These are phyloP conservation scores for Dryadomyces quercivorus DNA, from an alignment of 2,329 filamentous ascomycete genomes.

Conservation along the genomic window DNA sequence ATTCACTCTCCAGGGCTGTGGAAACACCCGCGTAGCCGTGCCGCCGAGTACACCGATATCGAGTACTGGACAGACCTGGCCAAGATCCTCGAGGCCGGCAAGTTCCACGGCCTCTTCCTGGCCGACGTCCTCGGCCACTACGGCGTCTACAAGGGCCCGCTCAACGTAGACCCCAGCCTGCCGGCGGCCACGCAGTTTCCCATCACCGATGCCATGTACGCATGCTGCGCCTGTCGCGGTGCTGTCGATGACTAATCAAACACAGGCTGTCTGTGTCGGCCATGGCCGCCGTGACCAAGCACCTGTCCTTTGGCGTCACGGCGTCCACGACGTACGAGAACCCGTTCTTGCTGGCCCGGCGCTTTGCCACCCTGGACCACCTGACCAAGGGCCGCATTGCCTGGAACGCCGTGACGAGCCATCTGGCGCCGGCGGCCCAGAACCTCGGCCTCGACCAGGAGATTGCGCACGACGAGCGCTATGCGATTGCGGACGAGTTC, in stretches of 20 bases:
- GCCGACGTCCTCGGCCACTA: slow-evolving; percentile 1
- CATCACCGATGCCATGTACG: neutral
- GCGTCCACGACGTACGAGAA: slow-evolving; percentile 8
- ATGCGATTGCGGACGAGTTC: slow-evolving; percentile 13
- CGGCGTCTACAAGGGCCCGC: slow-evolving; percentile 1
- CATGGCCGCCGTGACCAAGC: slow-evolving; percentile 12
- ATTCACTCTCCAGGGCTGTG: neutral
- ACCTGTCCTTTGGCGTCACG: slow-evolving; percentile 10
- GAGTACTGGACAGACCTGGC: slow-evolving; percentile 3
- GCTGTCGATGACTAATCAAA: neutral
- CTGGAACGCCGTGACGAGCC: slow-evolving; percentile 14
- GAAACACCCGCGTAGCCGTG: slow-evolving; percentile 2
- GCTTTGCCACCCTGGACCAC: slow-evolving; percentile 10
- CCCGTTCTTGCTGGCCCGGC: slow-evolving; percentile 10
- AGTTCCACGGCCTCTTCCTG: slow-evolving; percentile 1
- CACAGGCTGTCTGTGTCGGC: slow-evolving; percentile 3
- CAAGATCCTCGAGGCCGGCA: neutral
- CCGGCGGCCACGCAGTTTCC: slow-evolving; percentile 1
- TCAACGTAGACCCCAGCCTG: slow-evolving; percentile 1
- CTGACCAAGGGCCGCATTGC: slow-evolving; percentile 10
- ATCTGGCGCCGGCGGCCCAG: slow-evolving; percentile 7
- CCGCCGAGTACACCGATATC: slow-evolving; percentile 1
- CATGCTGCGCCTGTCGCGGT: no score
- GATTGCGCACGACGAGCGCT: slow-evolving; percentile 13
- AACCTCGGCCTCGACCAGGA: slow-evolving; percentile 8